Conservation (phyloP, 2,329 filamentous ascomycete species). For the Alternaria arbusti region DNA sequence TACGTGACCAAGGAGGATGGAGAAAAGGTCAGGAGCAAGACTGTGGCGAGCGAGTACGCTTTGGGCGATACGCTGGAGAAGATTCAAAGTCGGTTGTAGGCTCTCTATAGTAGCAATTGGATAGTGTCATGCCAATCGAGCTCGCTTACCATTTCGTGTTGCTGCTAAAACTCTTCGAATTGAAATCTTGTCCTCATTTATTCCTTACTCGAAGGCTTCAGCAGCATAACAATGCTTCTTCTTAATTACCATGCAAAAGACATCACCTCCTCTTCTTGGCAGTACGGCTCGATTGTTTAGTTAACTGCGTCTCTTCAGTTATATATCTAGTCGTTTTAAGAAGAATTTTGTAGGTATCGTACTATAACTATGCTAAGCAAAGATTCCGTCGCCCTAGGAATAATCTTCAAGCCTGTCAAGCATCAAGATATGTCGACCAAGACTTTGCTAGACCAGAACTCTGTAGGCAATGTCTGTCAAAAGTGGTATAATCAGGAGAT, state of each 20-base stretch:
- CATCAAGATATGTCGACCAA: not conserved
- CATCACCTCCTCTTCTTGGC: not conserved
- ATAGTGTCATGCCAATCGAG: not conserved
- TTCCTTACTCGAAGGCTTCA: not conserved
- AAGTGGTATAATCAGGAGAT: not conserved
- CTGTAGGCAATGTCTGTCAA: not conserved
- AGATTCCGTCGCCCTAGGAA: not conserved
- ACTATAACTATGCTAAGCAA: not conserved
- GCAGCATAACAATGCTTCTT: not conserved
- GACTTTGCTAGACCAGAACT: not conserved
- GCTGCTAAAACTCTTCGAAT: not conserved
- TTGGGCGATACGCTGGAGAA: constrained; percentile 75
- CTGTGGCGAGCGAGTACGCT: constrained; percentile 70
- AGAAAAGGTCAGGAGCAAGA: constrained; percentile 73
- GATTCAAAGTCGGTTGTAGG: constrained; percentile 70
- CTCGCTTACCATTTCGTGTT: not conserved
- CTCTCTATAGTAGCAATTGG: not conserved
- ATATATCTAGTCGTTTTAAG: not conserved
- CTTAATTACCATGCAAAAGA: accelerated
- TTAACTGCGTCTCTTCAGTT: not conserved
- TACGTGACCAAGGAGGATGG: constrained; percentile 81
- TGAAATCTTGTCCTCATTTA: not conserved
- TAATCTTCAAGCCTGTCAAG: not conserved
- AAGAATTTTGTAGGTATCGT: not conserved
- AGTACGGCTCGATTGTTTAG: not conserved